phyloP scores from a whole-genome alignment of 345 rosid genomes.

The Excoecaria cochinchinensis region DNA sequence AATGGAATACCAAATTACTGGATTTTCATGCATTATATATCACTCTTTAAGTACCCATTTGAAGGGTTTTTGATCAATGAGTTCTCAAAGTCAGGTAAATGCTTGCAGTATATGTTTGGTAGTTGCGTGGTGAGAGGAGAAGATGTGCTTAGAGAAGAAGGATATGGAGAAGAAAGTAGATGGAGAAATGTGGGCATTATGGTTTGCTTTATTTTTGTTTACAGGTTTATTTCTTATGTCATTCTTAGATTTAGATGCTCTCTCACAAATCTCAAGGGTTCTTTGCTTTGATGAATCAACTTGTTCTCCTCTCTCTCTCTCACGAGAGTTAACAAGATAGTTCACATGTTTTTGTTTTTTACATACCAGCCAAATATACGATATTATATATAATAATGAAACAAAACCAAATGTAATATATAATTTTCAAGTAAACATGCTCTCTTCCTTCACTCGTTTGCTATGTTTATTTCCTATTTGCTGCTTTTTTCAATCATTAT shows the following conservation, averaged over 20 bases:
- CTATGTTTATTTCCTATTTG: too few species aligned
- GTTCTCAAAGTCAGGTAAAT: constrained; percentile 74
- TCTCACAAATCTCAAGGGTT: constrained; percentile 37
- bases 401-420: neutral
- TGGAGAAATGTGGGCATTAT: constrained; percentile 81
- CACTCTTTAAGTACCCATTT: constrained; percentile 93
- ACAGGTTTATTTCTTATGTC: constrained; percentile 78
- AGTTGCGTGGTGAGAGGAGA: constrained; percentile 62
- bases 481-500: too few species aligned
- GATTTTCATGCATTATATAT: constrained; percentile 93
- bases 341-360: constrained; percentile 49
- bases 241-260: constrained; percentile 79
- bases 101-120: constrained; percentile 68
- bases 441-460: too few species aligned
- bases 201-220: constrained; percentile 65
- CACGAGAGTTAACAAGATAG: constrained; percentile 30
- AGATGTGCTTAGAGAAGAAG: constrained; percentile 70
- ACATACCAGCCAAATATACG: constrained; percentile 27
- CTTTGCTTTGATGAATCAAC: constrained; percentile 27
- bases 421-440: neutral
- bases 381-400: neutral
- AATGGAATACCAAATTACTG: constrained; percentile 78
- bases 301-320: constrained; percentile 11
- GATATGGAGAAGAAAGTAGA: constrained; percentile 62
- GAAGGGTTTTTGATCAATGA: constrained; percentile 91